Conservation (phyloP, 108 stramenopile species). For the Cylindrotheca closterium region DNA sequence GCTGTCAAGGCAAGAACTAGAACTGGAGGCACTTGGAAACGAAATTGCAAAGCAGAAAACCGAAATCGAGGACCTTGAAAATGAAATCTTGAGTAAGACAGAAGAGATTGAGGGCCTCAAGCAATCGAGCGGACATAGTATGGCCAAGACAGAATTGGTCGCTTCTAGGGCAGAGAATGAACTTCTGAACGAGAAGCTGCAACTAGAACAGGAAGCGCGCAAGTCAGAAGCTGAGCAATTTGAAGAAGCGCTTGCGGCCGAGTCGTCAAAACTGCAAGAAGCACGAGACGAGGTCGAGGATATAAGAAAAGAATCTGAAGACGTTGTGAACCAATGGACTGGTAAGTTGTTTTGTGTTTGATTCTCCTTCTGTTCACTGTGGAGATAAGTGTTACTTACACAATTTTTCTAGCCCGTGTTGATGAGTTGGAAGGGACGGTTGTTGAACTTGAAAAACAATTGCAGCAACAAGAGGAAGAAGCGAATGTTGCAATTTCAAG, state of each 20-base stretch:
- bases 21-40: not conserved
- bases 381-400: constrained; percentile 13
- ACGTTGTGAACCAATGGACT: constrained; percentile 61
- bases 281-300: constrained; percentile 45
- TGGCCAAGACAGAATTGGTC: not conserved
- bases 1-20: no score
- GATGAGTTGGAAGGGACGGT: constrained; percentile 51
- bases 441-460: constrained; percentile 16
- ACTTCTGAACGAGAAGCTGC: constrained; percentile 1
- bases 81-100: not conserved
- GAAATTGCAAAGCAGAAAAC: not conserved
- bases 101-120: not conserved
- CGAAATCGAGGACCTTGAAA: constrained; percentile 5
- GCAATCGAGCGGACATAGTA: not conserved
- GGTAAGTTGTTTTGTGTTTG: constrained; percentile 23
- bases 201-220: not conserved
- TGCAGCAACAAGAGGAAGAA: constrained; percentile 43
- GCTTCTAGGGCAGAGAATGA: constrained; percentile 2
- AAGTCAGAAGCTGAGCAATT: not conserved
- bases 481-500: constrained; percentile 62
- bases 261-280: constrained; percentile 17
- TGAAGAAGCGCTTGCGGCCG: not conserved
- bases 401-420: constrained; percentile 4
- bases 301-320: constrained; percentile 46
- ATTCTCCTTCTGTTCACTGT: not conserved